These are phyloP conservation scores for Dillenia turbinata DNA, from an alignment of 164 flowering plant genomes.

Conservation along the genomic window DNA sequence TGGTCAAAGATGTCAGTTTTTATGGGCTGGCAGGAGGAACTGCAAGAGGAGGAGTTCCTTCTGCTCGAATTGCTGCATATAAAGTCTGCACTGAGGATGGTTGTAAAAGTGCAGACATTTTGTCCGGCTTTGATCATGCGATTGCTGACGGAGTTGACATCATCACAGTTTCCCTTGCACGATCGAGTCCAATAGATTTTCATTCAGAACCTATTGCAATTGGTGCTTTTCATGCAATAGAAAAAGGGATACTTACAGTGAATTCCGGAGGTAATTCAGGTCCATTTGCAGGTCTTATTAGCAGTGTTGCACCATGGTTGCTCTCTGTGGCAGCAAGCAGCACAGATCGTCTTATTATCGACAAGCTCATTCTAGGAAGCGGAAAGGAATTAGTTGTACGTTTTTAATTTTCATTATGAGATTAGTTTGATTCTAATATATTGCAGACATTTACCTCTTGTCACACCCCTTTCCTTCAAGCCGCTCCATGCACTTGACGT, in stretches of 20 bases:
- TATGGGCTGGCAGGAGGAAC: constrained; percentile 28
- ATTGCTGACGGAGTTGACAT: constrained; percentile 42
- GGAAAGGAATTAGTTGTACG: constrained; percentile 19
- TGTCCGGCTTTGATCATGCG: constrained; percentile 37
- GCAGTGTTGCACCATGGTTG: constrained; percentile 29
- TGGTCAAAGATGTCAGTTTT: constrained; percentile 17
- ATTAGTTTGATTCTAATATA: not conserved
- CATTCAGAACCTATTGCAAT: constrained; percentile 7
- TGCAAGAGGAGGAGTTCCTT: constrained; percentile 42
- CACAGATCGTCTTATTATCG: constrained; percentile 22
- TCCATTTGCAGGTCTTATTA: not conserved
- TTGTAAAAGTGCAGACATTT: not conserved
- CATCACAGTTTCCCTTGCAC: constrained; percentile 17
- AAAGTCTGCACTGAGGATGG: constrained; percentile 12
- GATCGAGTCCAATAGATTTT: not conserved
- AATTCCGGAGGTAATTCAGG: constrained; percentile 27
- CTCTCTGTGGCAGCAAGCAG: constrained; percentile 28
- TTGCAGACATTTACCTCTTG: not conserved
- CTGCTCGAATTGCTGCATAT: constrained; percentile 32
- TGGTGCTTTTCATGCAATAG: constrained; percentile 40
- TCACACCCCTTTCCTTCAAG: no score
- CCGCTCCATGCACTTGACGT: no score
- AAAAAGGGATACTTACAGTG: constrained; percentile 18
- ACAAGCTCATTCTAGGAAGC: constrained; percentile 22
- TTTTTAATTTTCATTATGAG: not conserved